Percentiles rank a stretch among this genome's conserved stretches.
Conservation (phyloP, 345 rosid genomes). For the Aquilaria yunnanensis region DNA sequence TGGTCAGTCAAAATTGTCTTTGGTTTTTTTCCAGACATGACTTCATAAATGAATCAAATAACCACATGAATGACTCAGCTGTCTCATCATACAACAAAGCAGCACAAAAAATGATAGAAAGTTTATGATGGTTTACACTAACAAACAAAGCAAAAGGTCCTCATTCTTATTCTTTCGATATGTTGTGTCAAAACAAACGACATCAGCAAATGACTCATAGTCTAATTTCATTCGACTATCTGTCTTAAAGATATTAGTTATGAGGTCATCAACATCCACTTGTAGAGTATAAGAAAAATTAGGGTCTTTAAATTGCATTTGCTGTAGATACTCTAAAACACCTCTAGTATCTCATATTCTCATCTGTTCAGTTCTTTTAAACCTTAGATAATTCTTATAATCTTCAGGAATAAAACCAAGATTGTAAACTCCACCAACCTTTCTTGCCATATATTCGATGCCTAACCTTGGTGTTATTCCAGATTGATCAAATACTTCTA, state of each 20-base stretch:
- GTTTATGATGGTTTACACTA: neutral
- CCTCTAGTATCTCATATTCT: neutral
- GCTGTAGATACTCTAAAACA: neutral
- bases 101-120: neutral
- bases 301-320: neutral
- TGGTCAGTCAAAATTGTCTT: neutral
- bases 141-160: neutral
- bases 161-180: neutral
- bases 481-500: neutral
- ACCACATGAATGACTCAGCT: neutral
- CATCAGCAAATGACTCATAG: neutral
- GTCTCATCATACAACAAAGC: constrained; percentile 8
- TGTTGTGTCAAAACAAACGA: neutral
- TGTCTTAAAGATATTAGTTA: neutral
- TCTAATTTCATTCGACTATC: neutral
- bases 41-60: neutral
- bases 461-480: neutral
- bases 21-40: constrained; percentile 5
- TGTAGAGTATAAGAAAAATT: neutral
- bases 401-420: neutral
- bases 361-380: neutral
- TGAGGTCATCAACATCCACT: neutral
- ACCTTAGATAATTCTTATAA: neutral
- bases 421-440: neutral
- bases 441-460: neutral